phyloP scores from a whole-genome alignment of 495 filamentous ascomycete genomes.

The Chaetomium fimeti region DNA sequence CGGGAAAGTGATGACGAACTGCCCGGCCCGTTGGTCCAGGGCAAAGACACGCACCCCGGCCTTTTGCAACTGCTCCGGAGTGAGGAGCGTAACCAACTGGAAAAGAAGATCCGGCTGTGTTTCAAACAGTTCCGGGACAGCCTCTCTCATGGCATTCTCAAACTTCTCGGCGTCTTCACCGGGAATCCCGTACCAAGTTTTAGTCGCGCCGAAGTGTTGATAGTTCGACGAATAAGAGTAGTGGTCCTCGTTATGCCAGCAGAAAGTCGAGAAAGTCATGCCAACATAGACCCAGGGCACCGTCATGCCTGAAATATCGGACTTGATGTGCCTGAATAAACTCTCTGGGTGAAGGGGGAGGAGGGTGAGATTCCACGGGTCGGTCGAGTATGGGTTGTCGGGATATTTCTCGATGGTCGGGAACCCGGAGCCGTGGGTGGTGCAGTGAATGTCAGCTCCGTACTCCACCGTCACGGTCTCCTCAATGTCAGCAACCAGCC shows the following conservation, averaged over 20 bases:
- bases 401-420: slow-evolving; percentile 93
- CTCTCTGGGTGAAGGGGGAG: slow-evolving; percentile 89
- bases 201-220: slow-evolving; percentile 96
- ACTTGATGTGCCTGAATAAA: slow-evolving; percentile 94
- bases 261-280: slow-evolving; percentile 99
- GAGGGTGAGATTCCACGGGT: slow-evolving; percentile 96
- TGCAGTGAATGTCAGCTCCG: slow-evolving; percentile 96
- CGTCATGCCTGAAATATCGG: slow-evolving; percentile 99
- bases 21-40: slow-evolving; percentile 88
- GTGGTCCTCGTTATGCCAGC: slow-evolving; percentile 99
- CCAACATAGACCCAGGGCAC: slow-evolving; percentile 99
- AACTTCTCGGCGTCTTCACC: slow-evolving; percentile 91
- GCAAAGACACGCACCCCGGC: slow-evolving; percentile 92
- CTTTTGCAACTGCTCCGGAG: slow-evolving; percentile 91
- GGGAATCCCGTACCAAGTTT: slow-evolving; percentile 99
- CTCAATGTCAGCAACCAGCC: slow-evolving; percentile 84
- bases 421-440: slow-evolving; percentile 96
- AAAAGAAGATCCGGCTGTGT: slow-evolving; percentile 96
- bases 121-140: slow-evolving; percentile 94
- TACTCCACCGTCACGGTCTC: slow-evolving; percentile 98
- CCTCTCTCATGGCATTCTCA: slow-evolving; percentile 90
- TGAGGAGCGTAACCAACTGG: slow-evolving; percentile 91
- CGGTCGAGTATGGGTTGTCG: slow-evolving; percentile 75
- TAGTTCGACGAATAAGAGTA: slow-evolving; percentile 98
- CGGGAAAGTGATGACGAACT: slow-evolving; percentile 94